A percentile compares a stretch with the other conserved stretches of the same genome.
Conservation (phyloP, 169 alveolate genomes). For the Plasmodium cynomolgi region DNA sequence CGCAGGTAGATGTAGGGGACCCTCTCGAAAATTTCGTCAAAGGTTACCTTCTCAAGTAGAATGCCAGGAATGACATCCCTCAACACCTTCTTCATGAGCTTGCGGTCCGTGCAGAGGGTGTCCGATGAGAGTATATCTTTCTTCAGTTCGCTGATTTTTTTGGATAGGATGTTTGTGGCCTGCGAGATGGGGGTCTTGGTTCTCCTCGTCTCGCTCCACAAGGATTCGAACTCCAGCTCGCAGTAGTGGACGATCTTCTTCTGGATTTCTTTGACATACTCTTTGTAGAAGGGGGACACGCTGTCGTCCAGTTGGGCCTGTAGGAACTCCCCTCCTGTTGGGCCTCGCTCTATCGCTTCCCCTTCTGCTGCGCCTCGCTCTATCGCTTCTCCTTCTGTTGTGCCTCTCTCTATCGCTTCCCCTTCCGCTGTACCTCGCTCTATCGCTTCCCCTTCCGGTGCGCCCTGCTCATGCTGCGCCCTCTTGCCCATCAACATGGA, state of each 20-base stretch:
- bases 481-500: not conserved
- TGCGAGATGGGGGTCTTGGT: slow-evolving; percentile 86
- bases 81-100: slow-evolving; percentile 60
- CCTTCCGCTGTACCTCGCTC: not conserved
- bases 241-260: slow-evolving; percentile 80
- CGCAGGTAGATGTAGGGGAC: slow-evolving; percentile 85
- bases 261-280: slow-evolving; percentile 81
- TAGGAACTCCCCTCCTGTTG: not conserved
- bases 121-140: slow-evolving; percentile 79
- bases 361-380: slow-evolving; percentile 56
- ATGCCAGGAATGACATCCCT: slow-evolving; percentile 79
- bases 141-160: slow-evolving; percentile 84
- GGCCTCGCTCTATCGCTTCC: not conserved
- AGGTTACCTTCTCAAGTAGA: slow-evolving; percentile 76
- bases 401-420: not conserved
- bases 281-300: slow-evolving; percentile 76
- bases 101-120: slow-evolving; percentile 81
- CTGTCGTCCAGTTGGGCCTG: not conserved
- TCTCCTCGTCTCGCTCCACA: slow-evolving; percentile 85
- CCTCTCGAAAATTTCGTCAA: slow-evolving; percentile 79
- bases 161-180: slow-evolving; percentile 85
- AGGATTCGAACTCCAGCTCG: slow-evolving; percentile 79
- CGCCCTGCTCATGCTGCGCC: not conserved
- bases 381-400: slow-evolving; percentile 23
- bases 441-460: slow-evolving; percentile 47